These are phyloP conservation scores for Silybum marianum DNA, from an alignment of 129 eudicot species.

Conservation along the genomic window DNA sequence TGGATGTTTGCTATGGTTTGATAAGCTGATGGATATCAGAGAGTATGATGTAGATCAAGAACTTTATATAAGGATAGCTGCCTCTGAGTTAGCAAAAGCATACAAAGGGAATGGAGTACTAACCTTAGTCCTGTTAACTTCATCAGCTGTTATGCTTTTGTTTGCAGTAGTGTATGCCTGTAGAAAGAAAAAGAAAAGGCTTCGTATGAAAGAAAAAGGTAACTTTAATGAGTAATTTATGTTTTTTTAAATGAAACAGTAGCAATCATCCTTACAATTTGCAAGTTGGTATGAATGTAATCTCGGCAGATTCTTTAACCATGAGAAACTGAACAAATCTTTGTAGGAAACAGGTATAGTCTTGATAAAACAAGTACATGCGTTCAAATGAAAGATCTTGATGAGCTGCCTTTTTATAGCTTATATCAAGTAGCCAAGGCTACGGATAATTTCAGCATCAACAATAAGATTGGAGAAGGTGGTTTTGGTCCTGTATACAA, in stretches of 20 bases:
- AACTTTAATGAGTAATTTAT: neutral
- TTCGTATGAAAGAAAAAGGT: constrained; percentile 15
- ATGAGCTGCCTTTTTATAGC: constrained; percentile 21
- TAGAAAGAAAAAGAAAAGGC: constrained; percentile 16
- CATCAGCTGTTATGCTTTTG: constrained; percentile 15
- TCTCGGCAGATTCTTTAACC: neutral
- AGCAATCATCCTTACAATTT: neutral
- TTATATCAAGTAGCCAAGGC: constrained; percentile 12
- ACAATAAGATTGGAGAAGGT: constrained; percentile 25
- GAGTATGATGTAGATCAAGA: constrained; percentile 19
- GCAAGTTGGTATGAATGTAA: constrained; percentile 1
- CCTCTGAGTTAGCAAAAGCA: constrained; percentile 28
- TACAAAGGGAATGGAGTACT: neutral
- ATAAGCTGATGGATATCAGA: constrained; percentile 30
- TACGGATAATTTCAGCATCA: constrained; percentile 22
- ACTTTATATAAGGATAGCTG: constrained; percentile 37
- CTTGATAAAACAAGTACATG: neutral
- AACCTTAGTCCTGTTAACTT: neutral
- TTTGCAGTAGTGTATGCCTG: constrained; percentile 21
- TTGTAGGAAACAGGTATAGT: constrained; percentile 14
- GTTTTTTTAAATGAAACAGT: neutral
- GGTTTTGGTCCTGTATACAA: constrained; percentile 20
- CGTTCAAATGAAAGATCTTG: constrained; percentile 2
- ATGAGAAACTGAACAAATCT: neutral
- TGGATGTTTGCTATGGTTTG: constrained; percentile 50